A percentile compares a stretch with the other conserved stretches of the same genome.
Evolutionary conservation across 192 early-diverging fungal species (phyloP).

Genomic region (Piromyces finnis): DNA sequence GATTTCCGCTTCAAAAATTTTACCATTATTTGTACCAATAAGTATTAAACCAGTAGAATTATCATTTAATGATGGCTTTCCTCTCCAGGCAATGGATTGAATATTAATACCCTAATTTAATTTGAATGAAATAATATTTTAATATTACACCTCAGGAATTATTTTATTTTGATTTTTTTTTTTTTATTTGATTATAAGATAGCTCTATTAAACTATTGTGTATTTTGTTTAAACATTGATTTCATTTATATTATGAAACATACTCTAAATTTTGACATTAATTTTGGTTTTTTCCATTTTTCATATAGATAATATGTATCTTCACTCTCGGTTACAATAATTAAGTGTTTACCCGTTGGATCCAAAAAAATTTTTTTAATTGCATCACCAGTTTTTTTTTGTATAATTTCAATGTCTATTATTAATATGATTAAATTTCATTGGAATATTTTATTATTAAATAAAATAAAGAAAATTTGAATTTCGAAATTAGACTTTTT

Average conservation of each 20-base stretch:
- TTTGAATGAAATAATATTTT: too few relatives aligned
- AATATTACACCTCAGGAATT: too few relatives aligned
- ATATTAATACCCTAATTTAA: conserved; percentile 44
- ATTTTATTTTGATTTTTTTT: not conserved
- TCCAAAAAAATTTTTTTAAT: conserved; percentile 68
- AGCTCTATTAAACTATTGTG: not conserved
- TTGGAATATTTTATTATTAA: too few relatives aligned
- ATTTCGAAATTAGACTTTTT: too few relatives aligned
- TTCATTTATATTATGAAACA: not conserved
- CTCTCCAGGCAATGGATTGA: conserved; percentile 82
- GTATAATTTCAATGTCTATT: conserved; percentile 53
- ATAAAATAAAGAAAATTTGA: not conserved
- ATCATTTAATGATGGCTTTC: conserved; percentile 17
- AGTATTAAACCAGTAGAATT: conserved; percentile 61
- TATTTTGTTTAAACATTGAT: not conserved
- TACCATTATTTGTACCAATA: conserved; percentile 68
- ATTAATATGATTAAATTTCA: too few relatives aligned
- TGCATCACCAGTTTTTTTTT: conserved; percentile 30
- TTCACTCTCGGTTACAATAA: conserved; percentile 72
- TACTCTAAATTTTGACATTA: conserved; percentile 62
- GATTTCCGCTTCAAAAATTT: conserved; percentile 80
- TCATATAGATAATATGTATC: conserved; percentile 82
- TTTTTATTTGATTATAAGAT: too few relatives aligned
- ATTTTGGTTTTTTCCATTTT: conserved; percentile 69
- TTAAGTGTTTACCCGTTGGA: conserved; percentile 71